Evolutionary conservation across 225 moss, liverwort and hornwort genomes (phyloP).

Genomic region (Pleurozium schreberi): DNA sequence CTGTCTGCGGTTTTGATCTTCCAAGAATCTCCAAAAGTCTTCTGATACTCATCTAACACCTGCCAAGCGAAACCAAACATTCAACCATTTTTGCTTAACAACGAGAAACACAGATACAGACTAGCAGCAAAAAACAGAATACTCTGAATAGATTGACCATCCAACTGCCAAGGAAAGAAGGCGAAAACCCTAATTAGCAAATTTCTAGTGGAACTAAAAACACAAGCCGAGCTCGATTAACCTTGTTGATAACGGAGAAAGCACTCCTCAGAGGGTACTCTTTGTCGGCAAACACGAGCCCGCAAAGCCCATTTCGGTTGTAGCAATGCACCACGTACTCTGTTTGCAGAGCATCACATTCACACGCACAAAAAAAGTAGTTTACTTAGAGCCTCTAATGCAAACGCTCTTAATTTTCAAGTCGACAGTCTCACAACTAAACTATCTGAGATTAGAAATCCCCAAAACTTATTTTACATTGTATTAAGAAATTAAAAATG

Average conservation of each 20-base stretch:
- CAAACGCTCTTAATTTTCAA: neutral
- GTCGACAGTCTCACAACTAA: neutral
- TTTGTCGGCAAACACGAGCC: slow-evolving; percentile 83
- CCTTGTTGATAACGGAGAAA: slow-evolving; percentile 97
- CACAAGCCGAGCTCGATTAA: slow-evolving; percentile 6
- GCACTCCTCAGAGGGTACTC: slow-evolving; percentile 93
- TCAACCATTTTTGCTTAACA: neutral
- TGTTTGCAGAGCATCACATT: slow-evolving; percentile 15
- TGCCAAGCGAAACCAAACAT: slow-evolving; percentile 7
- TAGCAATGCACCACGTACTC: slow-evolving; percentile 99
- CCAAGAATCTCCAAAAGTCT: slow-evolving; percentile 83
- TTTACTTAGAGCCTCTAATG: neutral
- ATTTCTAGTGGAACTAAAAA: neutral
- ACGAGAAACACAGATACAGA: neutral
- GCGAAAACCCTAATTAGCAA: neutral
- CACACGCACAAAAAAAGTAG: neutral
- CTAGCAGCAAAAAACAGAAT: neutral
- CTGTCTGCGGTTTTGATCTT: slow-evolving; percentile 63
- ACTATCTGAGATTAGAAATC: neutral
- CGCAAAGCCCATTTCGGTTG: slow-evolving; percentile 87
- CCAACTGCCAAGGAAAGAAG: neutral
- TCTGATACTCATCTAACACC: slow-evolving; percentile 93
- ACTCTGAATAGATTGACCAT: neutral
- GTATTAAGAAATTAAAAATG: neutral
- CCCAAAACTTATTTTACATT: neutral